Evolutionary conservation across 805 yeast species (phyloP).

Genomic region (Teunomyces stri): DNA sequence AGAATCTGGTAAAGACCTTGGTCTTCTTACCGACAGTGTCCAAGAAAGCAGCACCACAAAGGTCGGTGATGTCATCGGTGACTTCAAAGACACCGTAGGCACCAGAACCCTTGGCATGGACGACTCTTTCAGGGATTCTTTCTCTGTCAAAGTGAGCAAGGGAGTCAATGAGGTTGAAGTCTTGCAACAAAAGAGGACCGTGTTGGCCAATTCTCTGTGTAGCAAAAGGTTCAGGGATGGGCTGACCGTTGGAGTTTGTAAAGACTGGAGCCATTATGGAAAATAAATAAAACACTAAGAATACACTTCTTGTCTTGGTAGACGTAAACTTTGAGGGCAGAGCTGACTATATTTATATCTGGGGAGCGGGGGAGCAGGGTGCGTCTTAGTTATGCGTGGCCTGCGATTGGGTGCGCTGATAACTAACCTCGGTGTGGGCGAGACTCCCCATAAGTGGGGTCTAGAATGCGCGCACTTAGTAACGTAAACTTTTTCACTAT

Average conservation of each 20-base stretch:
- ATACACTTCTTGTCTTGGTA: not conserved
- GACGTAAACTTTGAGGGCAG: not conserved
- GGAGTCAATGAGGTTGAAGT: constrained; percentile 53
- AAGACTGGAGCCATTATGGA: constrained; percentile 51
- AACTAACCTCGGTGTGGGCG: constrained; percentile 4
- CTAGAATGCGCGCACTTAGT: constrained; percentile 1
- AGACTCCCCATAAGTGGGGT: not conserved
- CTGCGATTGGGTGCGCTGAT: constrained; percentile 3
- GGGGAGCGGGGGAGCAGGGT: not conserved
- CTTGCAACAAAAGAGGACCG: constrained; percentile 61
- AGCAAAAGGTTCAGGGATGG: constrained; percentile 67
- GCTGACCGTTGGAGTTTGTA: constrained; percentile 74
- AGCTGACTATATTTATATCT: not conserved
- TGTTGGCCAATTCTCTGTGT: constrained; percentile 51
- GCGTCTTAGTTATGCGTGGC: not conserved
- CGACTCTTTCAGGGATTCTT: constrained; percentile 65
- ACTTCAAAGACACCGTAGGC: constrained; percentile 59
- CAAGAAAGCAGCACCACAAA: constrained; percentile 24
- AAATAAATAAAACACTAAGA: not conserved
- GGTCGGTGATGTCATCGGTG: constrained; percentile 44
- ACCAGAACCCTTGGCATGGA: constrained; percentile 67
- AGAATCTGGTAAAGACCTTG: constrained; percentile 46
- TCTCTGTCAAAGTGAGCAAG: constrained; percentile 63
- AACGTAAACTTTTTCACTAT: too few relatives aligned
- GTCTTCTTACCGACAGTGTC: constrained; percentile 31